Conservation (phyloP, 345 rosid genomes). For the Eucalyptus curtisii region DNA sequence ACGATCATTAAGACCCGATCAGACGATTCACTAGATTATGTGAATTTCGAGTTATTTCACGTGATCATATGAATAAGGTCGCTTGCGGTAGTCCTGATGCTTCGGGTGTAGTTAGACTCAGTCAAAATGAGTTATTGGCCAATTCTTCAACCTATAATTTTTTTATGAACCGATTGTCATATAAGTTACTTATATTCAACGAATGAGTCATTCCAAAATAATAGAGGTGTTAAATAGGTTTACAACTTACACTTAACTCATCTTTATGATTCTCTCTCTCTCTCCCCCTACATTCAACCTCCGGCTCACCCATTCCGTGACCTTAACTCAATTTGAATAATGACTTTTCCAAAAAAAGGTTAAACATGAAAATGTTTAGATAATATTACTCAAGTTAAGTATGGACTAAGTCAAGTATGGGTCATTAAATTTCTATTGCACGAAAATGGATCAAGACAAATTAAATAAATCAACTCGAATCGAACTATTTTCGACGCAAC, state of each 20-base stretch:
- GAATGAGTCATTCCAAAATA: too few relatives aligned
- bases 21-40: not conserved
- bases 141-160: too few relatives aligned
- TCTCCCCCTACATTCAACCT: not conserved
- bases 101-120: too few relatives aligned
- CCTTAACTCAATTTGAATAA: too few relatives aligned
- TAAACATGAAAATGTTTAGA: too few relatives aligned
- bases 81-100: not conserved
- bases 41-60: not conserved
- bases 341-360: not conserved
- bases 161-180: not conserved
- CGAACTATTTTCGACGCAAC: accelerated
- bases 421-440: accelerated
- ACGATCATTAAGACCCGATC: not conserved
- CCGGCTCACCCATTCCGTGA: accelerated
- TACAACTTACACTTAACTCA: not conserved
- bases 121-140: too few relatives aligned
- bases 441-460: accelerated
- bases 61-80: not conserved
- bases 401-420: accelerated
- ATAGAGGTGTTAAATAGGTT: too few relatives aligned
- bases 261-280: not conserved
- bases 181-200: too few relatives aligned
- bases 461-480: accelerated
- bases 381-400: too few relatives aligned